These are phyloP conservation scores for Hemisphaericaspora xylanilytica DNA, from an alignment of 1,139 yeast species.

Conservation along the genomic window DNA sequence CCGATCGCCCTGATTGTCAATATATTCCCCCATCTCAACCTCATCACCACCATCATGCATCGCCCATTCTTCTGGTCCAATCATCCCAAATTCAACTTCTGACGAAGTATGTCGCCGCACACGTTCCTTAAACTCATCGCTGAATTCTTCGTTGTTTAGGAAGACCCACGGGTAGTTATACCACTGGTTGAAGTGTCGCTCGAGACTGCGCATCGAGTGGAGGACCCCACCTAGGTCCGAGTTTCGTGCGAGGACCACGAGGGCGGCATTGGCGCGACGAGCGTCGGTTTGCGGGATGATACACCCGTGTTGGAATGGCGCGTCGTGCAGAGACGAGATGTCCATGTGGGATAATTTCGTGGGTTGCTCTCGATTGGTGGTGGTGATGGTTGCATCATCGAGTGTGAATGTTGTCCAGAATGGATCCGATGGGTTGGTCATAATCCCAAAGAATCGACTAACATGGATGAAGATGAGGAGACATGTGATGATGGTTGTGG, in stretches of 20 bases:
- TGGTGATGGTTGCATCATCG: too few species aligned
- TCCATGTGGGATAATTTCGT: too few species aligned
- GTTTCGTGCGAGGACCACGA: slow-evolving; percentile 81
- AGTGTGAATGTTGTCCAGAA: slow-evolving; percentile 9
- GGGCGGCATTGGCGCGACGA: slow-evolving; percentile 67
- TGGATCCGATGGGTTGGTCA: slow-evolving; percentile 8
- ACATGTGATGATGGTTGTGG: not conserved
- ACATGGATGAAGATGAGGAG: too few species aligned
- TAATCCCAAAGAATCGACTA: too few species aligned
- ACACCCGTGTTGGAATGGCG: slow-evolving; percentile 56
- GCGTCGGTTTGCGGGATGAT: slow-evolving; percentile 31
- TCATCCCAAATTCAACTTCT: slow-evolving; percentile 64
- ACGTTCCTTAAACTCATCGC: slow-evolving; percentile 54
- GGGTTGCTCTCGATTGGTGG: slow-evolving; percentile 28
- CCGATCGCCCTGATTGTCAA: slow-evolving; percentile 74
- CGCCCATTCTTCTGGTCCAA: slow-evolving; percentile 69
- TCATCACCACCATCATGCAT: slow-evolving; percentile 32
- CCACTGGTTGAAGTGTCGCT: slow-evolving; percentile 88
- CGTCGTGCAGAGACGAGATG: slow-evolving; percentile 21
- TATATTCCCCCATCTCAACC: slow-evolving; percentile 48
- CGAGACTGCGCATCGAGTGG: slow-evolving; percentile 67
- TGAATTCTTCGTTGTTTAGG: slow-evolving; percentile 73
- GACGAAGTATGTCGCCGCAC: slow-evolving; percentile 53
- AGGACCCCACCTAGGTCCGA: slow-evolving; percentile 68
- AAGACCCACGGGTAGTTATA: slow-evolving; percentile 88